phyloP scores from a whole-genome alignment of 768 basidiomycete genomes.

The Pholiota molesta region DNA sequence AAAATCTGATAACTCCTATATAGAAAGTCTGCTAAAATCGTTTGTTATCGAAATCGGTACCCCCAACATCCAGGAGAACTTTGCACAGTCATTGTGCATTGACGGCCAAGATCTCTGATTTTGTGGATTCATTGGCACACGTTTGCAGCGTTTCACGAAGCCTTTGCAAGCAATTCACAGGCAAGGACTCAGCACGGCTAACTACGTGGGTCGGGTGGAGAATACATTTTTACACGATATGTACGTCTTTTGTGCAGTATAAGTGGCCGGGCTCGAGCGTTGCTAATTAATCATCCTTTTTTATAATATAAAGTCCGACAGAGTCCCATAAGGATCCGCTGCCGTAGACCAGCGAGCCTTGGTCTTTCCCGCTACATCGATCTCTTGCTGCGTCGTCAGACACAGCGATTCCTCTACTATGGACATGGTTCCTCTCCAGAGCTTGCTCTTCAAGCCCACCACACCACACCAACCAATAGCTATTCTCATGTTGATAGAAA shows the following conservation, averaged over 20 bases:
- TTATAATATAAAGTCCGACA: slow-evolving; percentile 41
- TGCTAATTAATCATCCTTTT: slow-evolving; percentile 10
- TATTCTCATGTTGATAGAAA: slow-evolving; percentile 58
- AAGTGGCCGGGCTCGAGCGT: not conserved
- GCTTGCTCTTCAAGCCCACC: slow-evolving; percentile 24
- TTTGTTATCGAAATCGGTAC: not conserved
- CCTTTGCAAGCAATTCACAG: not conserved
- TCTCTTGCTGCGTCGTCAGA: slow-evolving; percentile 13
- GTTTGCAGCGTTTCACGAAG: not conserved
- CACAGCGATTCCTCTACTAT: slow-evolving; percentile 12
- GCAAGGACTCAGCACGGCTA: not conserved
- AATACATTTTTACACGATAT: not conserved
- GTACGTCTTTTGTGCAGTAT: not conserved
- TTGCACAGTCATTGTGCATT: too few relatives aligned
- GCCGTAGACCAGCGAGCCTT: slow-evolving; percentile 16
- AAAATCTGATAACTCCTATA: not conserved
- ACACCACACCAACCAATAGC: slow-evolving; percentile 36
- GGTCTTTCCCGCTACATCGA: slow-evolving; percentile 19
- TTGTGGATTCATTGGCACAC: not conserved
- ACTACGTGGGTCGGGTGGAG: slow-evolving; percentile 1
- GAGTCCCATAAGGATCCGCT: slow-evolving; percentile 46
- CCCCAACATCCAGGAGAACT: too few relatives aligned
- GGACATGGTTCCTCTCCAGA: slow-evolving; percentile 22
- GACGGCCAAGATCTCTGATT: too few relatives aligned
- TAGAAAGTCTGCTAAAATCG: not conserved